A percentile compares a stretch with the other conserved stretches of the same genome.
These are phyloP conservation scores for Carallia pectinifolia DNA, from an alignment of 345 rosid species.

Conservation along the genomic window DNA sequence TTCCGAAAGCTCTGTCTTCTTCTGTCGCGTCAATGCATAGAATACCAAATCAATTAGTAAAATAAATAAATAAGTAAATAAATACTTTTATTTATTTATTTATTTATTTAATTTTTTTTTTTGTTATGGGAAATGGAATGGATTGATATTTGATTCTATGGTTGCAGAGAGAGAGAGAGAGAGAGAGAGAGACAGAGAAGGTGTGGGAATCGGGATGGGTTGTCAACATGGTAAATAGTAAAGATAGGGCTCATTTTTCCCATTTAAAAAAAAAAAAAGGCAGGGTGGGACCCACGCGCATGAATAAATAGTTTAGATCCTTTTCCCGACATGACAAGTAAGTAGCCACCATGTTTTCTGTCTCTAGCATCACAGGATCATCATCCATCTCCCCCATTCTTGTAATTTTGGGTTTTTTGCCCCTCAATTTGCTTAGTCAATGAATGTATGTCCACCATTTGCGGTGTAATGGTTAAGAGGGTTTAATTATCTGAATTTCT, in stretches of 20 bases:
- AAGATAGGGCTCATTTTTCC: conserved; percentile 7
- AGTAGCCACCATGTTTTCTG: too few species aligned
- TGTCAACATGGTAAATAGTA: conserved; percentile 39
- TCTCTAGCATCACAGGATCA: too few species aligned
- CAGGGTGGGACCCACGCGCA: conserved; percentile 39
- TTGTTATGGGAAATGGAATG: neutral
- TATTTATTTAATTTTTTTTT: too few species aligned
- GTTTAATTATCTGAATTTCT: too few species aligned
- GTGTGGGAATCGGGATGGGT: neutral
- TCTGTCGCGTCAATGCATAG: conserved; percentile 7
- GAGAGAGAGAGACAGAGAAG: conserved; percentile 3
- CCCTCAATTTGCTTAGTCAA: too few species aligned
- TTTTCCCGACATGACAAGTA: too few species aligned
- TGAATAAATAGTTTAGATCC: conserved; percentile 8
- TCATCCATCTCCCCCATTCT: too few species aligned
- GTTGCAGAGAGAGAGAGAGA: conserved; percentile 27
- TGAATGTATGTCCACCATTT: too few species aligned
- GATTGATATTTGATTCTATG: conserved; percentile 10
- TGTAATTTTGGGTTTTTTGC: too few species aligned
- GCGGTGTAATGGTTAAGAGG: too few species aligned
- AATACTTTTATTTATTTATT: too few species aligned
- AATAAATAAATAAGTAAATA: too few species aligned
- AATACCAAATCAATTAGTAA: neutral
- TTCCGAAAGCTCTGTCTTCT: conserved; percentile 3
- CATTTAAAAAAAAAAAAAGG: neutral